Evolutionary conservation across 2,329 filamentous ascomycete species (phyloP).

Genomic region (Grosmannia penicillata): DNA sequence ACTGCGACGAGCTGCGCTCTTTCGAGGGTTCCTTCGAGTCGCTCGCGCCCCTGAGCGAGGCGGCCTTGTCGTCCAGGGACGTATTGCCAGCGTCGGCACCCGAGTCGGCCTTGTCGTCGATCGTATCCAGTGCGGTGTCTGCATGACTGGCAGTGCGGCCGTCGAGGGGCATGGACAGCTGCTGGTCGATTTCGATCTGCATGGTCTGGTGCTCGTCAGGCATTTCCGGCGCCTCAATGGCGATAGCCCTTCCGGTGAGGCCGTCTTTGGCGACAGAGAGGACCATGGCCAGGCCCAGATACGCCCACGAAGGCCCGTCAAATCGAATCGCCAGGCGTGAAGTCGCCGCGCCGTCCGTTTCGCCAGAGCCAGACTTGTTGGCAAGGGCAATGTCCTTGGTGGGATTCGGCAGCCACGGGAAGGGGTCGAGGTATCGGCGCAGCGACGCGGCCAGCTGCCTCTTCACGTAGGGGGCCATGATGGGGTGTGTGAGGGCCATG

Average conservation of each 20-base stretch:
- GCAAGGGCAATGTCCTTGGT: constrained; percentile 16
- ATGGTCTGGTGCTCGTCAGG: constrained; percentile 21
- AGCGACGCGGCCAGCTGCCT: constrained; percentile 35
- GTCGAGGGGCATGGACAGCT: constrained; percentile 9
- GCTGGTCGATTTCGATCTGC: constrained; percentile 23
- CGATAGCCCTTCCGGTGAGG: constrained; percentile 18
- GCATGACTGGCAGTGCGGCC: no score
- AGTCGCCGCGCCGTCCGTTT: constrained; percentile 1
- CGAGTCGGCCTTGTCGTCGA: background rate
- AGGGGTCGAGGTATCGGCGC: constrained; percentile 41
- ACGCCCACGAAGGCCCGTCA: constrained; percentile 24
- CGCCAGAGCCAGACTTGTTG: background rate
- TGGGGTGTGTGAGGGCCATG: constrained; percentile 43
- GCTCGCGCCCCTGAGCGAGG: background rate
- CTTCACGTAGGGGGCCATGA: constrained; percentile 41
- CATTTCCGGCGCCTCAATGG: constrained; percentile 22
- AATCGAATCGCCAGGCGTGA: constrained; percentile 16
- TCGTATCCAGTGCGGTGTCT: background rate
- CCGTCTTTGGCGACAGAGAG: constrained; percentile 20
- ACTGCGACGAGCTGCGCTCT: constrained; percentile 21
- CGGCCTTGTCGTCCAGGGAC: background rate
- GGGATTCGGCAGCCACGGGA: constrained; percentile 45
- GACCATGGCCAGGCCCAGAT: constrained; percentile 25
- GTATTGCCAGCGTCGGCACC: background rate
- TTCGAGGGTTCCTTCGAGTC: constrained; percentile 9